Base-by-base conservation (phyloP, 805 yeast species). In the Saccharomycopsis sp. region DNA sequence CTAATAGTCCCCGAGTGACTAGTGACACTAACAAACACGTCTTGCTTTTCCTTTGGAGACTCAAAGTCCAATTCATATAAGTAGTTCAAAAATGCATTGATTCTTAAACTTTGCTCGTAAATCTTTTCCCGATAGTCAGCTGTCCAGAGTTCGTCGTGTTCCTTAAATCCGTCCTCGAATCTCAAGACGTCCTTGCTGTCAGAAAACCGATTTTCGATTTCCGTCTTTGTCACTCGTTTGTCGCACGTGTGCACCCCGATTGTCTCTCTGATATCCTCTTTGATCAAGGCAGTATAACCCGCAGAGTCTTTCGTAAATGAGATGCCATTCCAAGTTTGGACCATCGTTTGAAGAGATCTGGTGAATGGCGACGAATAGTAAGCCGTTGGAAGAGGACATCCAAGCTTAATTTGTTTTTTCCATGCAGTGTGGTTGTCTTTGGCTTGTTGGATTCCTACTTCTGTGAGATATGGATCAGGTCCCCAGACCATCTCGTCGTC, bases 311-410 rank as follows among this genome's bases (percentile, higher is more conserved):
- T n/a, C 12, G 16, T 23, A 20, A 23, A 18, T 21, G n/a, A 24
- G 24, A 62, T 55, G n/a, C 73, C 79, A 9, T 72, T 67, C 79
- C 82, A 79, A 1, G 89, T 83, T 51, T 74, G 67, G 3, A 73
- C 71, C 61, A 79, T 72, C 0, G 90, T 85, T 63, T 77, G 77
- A n/a, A 79, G 71, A 21, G 87, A 80, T 64, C 90, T 74, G 52
- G 85, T 81, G 70, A 85, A 76, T 0, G 90, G 89, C 1, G 87
- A 82, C 29, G 78, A 76, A 66, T 78, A 85, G 61, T 79, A 82
- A 50, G 70, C 73, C 21, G 75, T 67, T 0, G 89, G 89, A n/a
- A 80, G 62, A 3, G 85, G 82, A 2, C 81, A 80, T 1, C 83
- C 79, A n/a, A 70, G 66, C 3, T 51, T 50, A 21, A 76, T 51